Conservation (phyloP, 2,329 filamentous ascomycete species). For the Fusarium graminum region DNA sequence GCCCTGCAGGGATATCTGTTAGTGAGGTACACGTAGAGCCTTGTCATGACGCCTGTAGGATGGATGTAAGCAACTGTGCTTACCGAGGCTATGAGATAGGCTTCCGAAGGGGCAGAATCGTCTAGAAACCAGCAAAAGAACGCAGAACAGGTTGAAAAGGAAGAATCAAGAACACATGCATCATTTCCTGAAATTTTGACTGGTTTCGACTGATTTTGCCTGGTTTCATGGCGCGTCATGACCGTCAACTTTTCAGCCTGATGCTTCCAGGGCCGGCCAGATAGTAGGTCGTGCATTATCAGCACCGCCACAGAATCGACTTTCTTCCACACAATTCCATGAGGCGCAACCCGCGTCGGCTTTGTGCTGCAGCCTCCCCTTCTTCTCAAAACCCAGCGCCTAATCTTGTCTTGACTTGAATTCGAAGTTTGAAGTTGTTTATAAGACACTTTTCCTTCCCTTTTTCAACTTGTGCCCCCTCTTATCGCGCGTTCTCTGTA, state of each 20-base stretch:
- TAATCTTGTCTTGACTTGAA: constrained; percentile 37
- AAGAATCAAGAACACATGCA: constrained; percentile 1
- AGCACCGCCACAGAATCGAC: constrained; percentile 58
- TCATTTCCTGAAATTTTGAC: constrained; percentile 1
- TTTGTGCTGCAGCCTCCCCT: constrained; percentile 50
- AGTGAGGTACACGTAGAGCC: constrained; percentile 45
- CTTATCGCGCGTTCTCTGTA: constrained; percentile 27
- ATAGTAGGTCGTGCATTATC: constrained; percentile 49
- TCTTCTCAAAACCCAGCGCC: constrained; percentile 49
- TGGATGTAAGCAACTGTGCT: constrained; percentile 32
- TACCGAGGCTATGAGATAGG: constrained; percentile 11
- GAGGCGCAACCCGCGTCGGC: constrained; percentile 54
- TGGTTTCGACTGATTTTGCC: constrained; percentile 1
- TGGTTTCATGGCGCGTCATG: constrained; percentile 12
- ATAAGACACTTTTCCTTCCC: constrained; percentile 29
- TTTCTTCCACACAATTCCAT: constrained; percentile 60
- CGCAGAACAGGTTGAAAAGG: background rate
- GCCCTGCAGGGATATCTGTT: constrained; percentile 37
- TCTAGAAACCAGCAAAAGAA: constrained; percentile 20
- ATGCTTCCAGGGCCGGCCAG: constrained; percentile 19
- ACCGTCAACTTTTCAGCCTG: constrained; percentile 15
- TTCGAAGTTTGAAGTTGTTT: constrained; percentile 33
- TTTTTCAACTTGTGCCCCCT: constrained; percentile 7
- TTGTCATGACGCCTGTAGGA: constrained; percentile 32
- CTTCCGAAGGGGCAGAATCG: constrained; percentile 22